Evolutionary conservation across 2,329 filamentous ascomycete genomes (phyloP), one percentile per base, ranked within the genome.

Genomic region (Aquanectria penicillioides): DNA sequence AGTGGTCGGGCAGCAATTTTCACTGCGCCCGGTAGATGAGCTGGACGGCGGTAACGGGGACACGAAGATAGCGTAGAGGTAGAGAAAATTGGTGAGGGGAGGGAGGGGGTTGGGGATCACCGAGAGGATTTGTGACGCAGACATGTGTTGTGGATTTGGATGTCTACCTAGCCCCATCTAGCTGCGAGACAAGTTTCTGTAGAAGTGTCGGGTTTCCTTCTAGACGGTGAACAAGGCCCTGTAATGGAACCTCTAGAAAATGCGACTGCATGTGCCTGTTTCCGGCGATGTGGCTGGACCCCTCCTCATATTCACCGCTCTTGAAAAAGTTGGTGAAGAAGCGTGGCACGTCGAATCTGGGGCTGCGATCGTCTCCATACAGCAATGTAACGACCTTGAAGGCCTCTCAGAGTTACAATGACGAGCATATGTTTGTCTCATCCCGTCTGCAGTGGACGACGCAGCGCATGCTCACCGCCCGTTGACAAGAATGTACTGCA

Each of bases 271-370:
- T 17, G 29, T 20, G 18, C 38, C 28, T 46, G 22, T 17, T 36
- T 37, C n/a, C 26, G 33, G 37, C 7, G 13, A 18, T 41, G 8
- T 17, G 25, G 44, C 37, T 31, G 22, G 20, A 20, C 13, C 4
- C 13, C 10, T 22, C 29, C n/a, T 51, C n/a, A 40, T 11, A 28
- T 55, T 59, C 57, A 59, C 57, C 57, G 57, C 57, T 50, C 40
- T 29, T 37, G n/a, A 25, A 17, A 17, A 6, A 36, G 26, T 13
- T 28, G 28, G 31, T 37, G 33, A 44, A 40, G 28, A 40, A 33
- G 38, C 20, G 33, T 23, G 40, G 26, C 34, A 43, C n/a, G 17
- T 22, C n/a, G 36, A 29, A 46, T 44, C 29, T 28, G 25, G 18
- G n/a, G n/a, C n/a, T n/a, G n/a, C n/a, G 38, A 59, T 55, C 50